Conservation (phyloP, 2,329 filamentous ascomycete species). For the Canariomyces notabilis region DNA sequence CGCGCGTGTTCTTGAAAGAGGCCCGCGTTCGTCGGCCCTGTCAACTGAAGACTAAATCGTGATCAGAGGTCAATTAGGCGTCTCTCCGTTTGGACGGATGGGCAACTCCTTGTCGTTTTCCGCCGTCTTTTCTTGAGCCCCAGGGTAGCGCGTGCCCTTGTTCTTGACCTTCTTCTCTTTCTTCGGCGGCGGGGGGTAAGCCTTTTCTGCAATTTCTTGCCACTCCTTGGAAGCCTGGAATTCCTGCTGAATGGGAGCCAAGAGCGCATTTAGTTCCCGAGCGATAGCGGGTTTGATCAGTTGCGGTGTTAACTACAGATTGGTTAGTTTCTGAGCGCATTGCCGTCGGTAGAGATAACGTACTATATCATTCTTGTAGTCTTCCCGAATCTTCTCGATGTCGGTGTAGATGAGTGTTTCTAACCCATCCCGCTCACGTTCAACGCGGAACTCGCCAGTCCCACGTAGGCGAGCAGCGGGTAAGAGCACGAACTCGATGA, state of each 20-base stretch:
- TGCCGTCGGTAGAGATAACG: slow-evolving; percentile 34
- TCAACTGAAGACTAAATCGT: too few relatives aligned
- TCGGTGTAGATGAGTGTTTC: slow-evolving; percentile 77
- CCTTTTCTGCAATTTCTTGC: slow-evolving; percentile 70
- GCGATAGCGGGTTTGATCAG: slow-evolving; percentile 80
- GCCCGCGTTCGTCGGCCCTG: too few relatives aligned
- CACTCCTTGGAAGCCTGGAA: slow-evolving; percentile 70
- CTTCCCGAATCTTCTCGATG: slow-evolving; percentile 69
- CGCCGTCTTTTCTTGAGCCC: slow-evolving; percentile 23
- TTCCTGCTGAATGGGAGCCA: slow-evolving; percentile 71
- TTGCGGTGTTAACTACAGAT: slow-evolving; percentile 68
- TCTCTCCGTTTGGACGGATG: slow-evolving; percentile 10
- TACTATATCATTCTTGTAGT: slow-evolving; percentile 75
- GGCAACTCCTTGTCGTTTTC: slow-evolving; percentile 17
- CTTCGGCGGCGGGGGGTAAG: slow-evolving; percentile 73
- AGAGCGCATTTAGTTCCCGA: slow-evolving; percentile 64
- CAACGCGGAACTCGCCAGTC: slow-evolving; percentile 61
- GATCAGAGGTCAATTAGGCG: slow-evolving; percentile 7
- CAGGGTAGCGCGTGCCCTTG: slow-evolving; percentile 62
- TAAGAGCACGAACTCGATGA: slow-evolving; percentile 82
- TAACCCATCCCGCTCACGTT: slow-evolving; percentile 55
- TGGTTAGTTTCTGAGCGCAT: neutral
- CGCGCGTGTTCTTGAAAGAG: too few relatives aligned
- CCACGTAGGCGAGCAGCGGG: slow-evolving; percentile 65
- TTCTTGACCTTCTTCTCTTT: slow-evolving; percentile 76